Evolutionary conservation across 345 rosid genomes (phyloP), one percentile per base, ranked within the genome.

Genomic region (Citrus inodora): DNA sequence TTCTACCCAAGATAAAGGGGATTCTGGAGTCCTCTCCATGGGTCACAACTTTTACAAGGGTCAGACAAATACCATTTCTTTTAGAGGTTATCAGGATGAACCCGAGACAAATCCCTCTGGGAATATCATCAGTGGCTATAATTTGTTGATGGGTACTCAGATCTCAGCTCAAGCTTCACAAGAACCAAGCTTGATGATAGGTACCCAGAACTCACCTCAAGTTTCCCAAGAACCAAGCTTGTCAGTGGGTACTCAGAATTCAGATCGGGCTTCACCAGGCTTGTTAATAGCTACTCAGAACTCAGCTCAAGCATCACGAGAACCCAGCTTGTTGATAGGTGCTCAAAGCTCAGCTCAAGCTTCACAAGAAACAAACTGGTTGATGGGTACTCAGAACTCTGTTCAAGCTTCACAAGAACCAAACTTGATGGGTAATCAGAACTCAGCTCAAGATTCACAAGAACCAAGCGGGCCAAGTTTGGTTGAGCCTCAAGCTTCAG

Each of bases 81-180:
- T 88, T 75, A 86, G 83, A 60, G 80, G 84, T 74, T 83, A 85
- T 77, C 76, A 53, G 76, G 87, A 70, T 73, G 90, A 81, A 77
- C 59, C 85, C n/a, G 87, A 85, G 82, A 40, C 81, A 72, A 85
- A 86, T 81, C 77, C 81, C 48, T 67, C 88, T 27, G 85, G 87
- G 25, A 67, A 76, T 55, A 86, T 81, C 38, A 78, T 82, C 58
- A 73, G 80, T 61, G 69, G 86, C 77, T 88, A 87, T 74, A 87
- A 82, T 69, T 68, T 85, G 71, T 70, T 83, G 42, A 60, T 84
- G 73, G 79, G 74, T 82, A 79, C 74, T 60, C 88, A 84, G 78
- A 83, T 64, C 65, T 68, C 80, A 16, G 78, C 72, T 75, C 88
- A 80, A 75, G 70, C 78, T 75, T 79, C 88, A 75, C 85, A 53